Evolutionary conservation across 495 filamentous ascomycete genomes (phyloP).

Genomic region (Cryomyces minteri): DNA sequence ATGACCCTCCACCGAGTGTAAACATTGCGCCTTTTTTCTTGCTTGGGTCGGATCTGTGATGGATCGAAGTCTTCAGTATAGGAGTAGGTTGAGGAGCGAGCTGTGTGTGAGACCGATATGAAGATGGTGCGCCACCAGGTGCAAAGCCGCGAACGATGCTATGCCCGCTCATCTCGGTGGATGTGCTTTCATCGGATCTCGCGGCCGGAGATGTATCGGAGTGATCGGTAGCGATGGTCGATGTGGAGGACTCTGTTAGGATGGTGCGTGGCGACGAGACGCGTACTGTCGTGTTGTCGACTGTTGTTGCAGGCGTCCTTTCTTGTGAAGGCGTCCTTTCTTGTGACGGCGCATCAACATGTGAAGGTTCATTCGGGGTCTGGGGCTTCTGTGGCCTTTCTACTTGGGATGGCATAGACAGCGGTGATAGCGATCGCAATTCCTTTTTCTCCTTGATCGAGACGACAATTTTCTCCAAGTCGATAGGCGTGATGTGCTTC

Average conservation of each 20-base stretch:
- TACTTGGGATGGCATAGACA: conserved; percentile 18
- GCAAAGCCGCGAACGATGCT: conserved; percentile 81
- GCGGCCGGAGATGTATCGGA: conserved; percentile 11
- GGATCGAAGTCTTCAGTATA: conserved; percentile 25
- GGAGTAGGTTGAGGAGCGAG: conserved; percentile 28
- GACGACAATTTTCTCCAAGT: conserved; percentile 76
- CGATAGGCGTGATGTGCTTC: conserved; percentile 76
- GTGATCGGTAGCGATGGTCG: conserved; percentile 17
- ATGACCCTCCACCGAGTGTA: conserved; percentile 59
- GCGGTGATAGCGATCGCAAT: conserved; percentile 35
- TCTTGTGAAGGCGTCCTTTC: too few relatives aligned
- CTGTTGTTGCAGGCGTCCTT: too few relatives aligned
- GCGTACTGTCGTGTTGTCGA: conserved; percentile 12
- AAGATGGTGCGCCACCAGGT: conserved; percentile 54
- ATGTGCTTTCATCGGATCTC: conserved; percentile 18
- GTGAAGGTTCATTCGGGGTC: neutral
- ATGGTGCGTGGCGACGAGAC: conserved; percentile 4
- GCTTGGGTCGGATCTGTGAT: conserved; percentile 11
- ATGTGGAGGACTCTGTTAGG: conserved; percentile 19
- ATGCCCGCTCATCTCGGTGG: conserved; percentile 38
- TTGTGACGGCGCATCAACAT: too few relatives aligned
- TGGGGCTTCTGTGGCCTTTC: conserved; percentile 1
- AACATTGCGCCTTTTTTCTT: conserved; percentile 55
- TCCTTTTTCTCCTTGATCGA: conserved; percentile 67
- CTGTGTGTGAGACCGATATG: conserved; percentile 43